Conservation (phyloP, 1,284 basidiomycete genomes). For the Ustilago nuda region DNA sequence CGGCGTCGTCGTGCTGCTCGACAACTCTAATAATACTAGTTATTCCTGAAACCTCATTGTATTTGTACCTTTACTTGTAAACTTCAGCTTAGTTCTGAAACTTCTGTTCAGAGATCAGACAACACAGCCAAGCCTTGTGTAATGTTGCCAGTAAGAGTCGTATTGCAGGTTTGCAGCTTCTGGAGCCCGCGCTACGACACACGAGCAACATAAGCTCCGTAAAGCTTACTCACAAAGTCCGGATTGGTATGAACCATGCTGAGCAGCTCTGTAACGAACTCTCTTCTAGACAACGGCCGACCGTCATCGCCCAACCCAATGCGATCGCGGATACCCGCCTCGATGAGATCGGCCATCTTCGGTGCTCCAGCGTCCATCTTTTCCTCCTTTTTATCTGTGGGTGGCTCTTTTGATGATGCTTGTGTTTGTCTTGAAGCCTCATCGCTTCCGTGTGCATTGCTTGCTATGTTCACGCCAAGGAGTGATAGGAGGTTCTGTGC, state of each 20-base stretch:
- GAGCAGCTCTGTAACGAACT: slow-evolving; percentile 78
- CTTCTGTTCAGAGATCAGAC: background rate
- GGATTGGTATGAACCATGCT: slow-evolving; percentile 74
- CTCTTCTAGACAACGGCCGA: slow-evolving; percentile 73
- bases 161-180: background rate
- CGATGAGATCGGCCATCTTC: slow-evolving; percentile 71
- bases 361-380: slow-evolving; percentile 25
- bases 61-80: background rate
- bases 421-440: background rate
- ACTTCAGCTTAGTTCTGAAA: background rate
- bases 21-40: background rate
- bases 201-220: slow-evolving; percentile 44
- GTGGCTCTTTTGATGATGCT: background rate
- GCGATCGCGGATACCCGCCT: slow-evolving; percentile 70
- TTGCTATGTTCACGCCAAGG: slow-evolving; percentile 7
- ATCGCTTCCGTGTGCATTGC: background rate
- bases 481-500: slow-evolving; percentile 28
- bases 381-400: background rate
- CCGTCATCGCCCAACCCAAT: slow-evolving; percentile 62
- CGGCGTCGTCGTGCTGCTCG: background rate
- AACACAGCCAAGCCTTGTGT: background rate
- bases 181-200: background rate
- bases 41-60: background rate
- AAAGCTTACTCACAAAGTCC: slow-evolving; percentile 57
- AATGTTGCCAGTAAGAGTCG: background rate